Evolutionary conservation across 2,329 filamentous ascomycete genomes (phyloP).

Genomic region (Bipolaris sorokiniana): DNA sequence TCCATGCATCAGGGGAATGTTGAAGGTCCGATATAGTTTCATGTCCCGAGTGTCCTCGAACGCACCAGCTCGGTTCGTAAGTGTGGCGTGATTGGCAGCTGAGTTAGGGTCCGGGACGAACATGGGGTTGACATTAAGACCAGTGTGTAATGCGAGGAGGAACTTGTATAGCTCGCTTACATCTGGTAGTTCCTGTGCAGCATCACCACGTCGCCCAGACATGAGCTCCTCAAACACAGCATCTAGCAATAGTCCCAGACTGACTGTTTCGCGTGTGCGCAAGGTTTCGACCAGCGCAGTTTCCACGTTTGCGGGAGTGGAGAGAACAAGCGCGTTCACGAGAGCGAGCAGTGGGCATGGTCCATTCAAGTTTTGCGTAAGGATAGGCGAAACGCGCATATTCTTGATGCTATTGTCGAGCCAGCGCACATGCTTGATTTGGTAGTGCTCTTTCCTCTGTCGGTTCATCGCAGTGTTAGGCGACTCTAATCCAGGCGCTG

Average conservation of each 20-base stretch:
- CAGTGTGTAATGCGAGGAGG: conserved; percentile 85
- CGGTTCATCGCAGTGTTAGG: conserved; percentile 49
- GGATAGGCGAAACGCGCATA: conserved; percentile 81
- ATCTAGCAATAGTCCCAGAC: conserved; percentile 81
- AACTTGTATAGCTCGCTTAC: conserved; percentile 88
- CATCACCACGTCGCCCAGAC: conserved; percentile 71
- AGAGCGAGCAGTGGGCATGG: conserved; percentile 92
- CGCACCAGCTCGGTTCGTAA: conserved; percentile 63
- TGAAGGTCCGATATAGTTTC: conserved; percentile 88
- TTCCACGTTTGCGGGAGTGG: conserved; percentile 69
- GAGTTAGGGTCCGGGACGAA: conserved; percentile 67
- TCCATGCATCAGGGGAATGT: conserved; percentile 86
- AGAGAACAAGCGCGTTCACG: conserved; percentile 88
- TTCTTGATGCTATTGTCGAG: conserved; percentile 66
- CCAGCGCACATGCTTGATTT: conserved; percentile 92
- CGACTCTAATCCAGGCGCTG: conserved; percentile 44
- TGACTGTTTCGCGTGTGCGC: conserved; percentile 82
- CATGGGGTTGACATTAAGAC: conserved; percentile 96
- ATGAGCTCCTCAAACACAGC: conserved; percentile 94
- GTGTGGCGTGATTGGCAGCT: conserved; percentile 41
- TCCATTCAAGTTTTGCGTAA: conserved; percentile 92
- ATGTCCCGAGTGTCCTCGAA: conserved; percentile 91
- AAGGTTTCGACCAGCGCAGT: conserved; percentile 80
- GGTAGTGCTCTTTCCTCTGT: conserved; percentile 77
- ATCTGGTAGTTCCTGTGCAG: conserved; percentile 74